Evolutionary conservation across 768 basidiomycete species (phyloP).

Genomic region (Lentinula detonsa): DNA sequence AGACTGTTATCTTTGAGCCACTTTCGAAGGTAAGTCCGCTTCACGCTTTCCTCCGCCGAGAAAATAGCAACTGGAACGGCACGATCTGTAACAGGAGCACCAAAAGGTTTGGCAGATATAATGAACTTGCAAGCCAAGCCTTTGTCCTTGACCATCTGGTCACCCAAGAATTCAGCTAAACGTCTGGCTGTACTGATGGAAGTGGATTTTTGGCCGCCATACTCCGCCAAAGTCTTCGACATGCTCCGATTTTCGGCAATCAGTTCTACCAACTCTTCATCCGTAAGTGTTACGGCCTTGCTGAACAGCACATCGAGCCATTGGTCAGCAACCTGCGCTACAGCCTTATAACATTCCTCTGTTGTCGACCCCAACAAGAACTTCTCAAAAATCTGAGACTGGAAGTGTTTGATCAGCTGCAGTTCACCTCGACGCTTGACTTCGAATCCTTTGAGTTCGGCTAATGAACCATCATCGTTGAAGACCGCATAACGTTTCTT

Average conservation of each 20-base stretch:
- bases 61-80: constrained; percentile 98
- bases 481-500: constrained; percentile 99
- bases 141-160: constrained; percentile 99
- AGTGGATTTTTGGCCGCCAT: constrained; percentile 94
- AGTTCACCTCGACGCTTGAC: constrained; percentile 97
- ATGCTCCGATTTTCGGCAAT: constrained; percentile 99
- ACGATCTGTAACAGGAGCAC: constrained; percentile 94
- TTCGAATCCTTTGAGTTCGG: constrained; percentile 98
- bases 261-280: constrained; percentile 93
- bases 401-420: constrained; percentile 99
- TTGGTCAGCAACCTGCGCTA: constrained; percentile 89
- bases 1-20: constrained; percentile 96
- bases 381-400: constrained; percentile 96
- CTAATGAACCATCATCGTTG: constrained; percentile 95
- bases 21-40: constrained; percentile 84
- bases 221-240: constrained; percentile 94
- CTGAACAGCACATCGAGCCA: constrained; percentile 96
- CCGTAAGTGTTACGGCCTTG: constrained; percentile 75
- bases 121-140: constrained; percentile 98
- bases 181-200: constrained; percentile 95
- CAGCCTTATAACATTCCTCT: constrained; percentile 92
- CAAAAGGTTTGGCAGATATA: constrained; percentile 89
- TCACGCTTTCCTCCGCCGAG: constrained; percentile 88
- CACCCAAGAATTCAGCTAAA: constrained; percentile 93
- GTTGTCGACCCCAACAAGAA: constrained; percentile 91